Evolutionary conservation across 371 early-diverging fungal species (phyloP).

Genomic region (Zychaea mexicana): DNA sequence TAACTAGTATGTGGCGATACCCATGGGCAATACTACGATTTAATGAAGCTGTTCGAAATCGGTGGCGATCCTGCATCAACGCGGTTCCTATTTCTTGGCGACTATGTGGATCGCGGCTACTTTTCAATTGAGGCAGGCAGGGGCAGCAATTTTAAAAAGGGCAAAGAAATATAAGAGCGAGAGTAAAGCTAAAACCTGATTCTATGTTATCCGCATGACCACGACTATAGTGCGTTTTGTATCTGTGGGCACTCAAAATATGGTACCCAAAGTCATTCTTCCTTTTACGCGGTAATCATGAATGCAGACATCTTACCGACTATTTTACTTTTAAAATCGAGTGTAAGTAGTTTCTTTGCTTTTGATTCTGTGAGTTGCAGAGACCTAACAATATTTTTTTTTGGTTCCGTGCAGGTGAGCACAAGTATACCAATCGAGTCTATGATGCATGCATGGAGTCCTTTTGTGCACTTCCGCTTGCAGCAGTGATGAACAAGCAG

Average conservation of each 20-base stretch:
- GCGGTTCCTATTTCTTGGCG: constrained; percentile 93
- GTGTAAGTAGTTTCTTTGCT: constrained; percentile 64
- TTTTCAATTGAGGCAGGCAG: constrained; percentile 44
- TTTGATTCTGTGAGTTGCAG: neutral
- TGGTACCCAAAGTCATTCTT: constrained; percentile 92
- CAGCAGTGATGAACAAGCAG: constrained; percentile 96
- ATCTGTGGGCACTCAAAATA: constrained; percentile 88
- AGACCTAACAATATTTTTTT: constrained; percentile 30
- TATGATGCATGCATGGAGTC: constrained; percentile 91
- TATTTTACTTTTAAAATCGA: constrained; percentile 98
- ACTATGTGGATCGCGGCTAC: constrained; percentile 98
- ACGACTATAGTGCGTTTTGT: constrained; percentile 82
- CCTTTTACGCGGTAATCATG: constrained; percentile 98
- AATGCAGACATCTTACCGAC: constrained; percentile 96
- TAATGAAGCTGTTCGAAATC: constrained; percentile 98
- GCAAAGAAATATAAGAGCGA: neutral
- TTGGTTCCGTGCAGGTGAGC: constrained; percentile 69
- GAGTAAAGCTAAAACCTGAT: neutral
- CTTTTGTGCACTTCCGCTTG: constrained; percentile 95
- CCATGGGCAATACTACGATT: constrained; percentile 99
- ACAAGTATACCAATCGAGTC: constrained; percentile 91
- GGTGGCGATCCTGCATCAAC: constrained; percentile 93
- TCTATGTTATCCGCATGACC: neutral
- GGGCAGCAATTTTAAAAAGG: neutral
- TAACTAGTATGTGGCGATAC: constrained; percentile 95